Evolutionary conservation across 805 yeast genomes (phyloP), one percentile per base, ranked within the genome.

Genomic region (Nakazawaea pomicola): DNA sequence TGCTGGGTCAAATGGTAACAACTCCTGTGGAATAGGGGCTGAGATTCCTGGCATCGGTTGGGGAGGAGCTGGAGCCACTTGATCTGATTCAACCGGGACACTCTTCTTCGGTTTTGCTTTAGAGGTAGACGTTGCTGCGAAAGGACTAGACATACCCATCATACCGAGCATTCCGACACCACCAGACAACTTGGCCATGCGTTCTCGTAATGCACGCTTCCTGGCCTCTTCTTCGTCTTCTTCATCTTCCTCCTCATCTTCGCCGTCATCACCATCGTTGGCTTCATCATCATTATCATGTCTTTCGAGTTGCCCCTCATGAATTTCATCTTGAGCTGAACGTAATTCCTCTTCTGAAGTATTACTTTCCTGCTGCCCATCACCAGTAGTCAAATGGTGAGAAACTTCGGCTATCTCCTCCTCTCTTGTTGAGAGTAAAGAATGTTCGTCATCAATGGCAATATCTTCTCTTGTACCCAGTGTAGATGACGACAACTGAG

Each of bases 181-280:
- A 16, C 96, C 95, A 0, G 97, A 84, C 15, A 91, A 73, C 52
- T 82, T 86, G n/a, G 99, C 98, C 96, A 91, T 91, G 46, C 97
- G 76, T 48, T 85, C 96, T 16, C 95, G 80, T 40, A 91, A 67
- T 6, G 82, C 86, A 36, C 82, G 74, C 52, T 93, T 75, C 42
- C 83, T 76, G 4, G 80, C 68, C 47, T 84, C 93, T 55, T 85
- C 95, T 32, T 78, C 84, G 39, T 84, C 91, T 40, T 78, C 83
- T 1, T 76, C 85, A 0, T 68, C 78, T 3, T 70, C 78, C 1
- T 67, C 78, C 0, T 66, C 78, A 0, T 67, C 79, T 0, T 64
- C 77, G 0, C 65, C 74, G 2, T 62, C 72, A 4, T 67, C 79
- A 2, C 66, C 76, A 2, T 70, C 74, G 3, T 64, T 74, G 0